These are phyloP conservation scores for Apiotrichum siamense DNA, from an alignment of 1,284 basidiomycete genomes.

Conservation along the genomic window DNA sequence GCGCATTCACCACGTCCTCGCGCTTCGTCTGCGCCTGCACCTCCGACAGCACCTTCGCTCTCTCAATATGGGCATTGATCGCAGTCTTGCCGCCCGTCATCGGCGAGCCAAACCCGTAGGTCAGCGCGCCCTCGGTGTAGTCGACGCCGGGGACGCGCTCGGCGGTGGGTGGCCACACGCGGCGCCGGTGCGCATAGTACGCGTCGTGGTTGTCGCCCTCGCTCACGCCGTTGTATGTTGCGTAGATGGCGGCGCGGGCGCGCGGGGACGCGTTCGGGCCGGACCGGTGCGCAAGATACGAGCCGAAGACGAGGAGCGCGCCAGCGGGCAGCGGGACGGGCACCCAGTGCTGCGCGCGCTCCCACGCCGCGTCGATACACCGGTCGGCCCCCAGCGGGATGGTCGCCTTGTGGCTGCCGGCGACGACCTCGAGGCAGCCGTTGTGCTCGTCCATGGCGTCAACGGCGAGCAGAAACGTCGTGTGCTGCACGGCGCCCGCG, in stretches of 20 bases:
- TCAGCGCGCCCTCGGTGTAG: slow-evolving; percentile 32
- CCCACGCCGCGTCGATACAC: slow-evolving; percentile 34
- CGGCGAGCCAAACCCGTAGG: slow-evolving; percentile 22
- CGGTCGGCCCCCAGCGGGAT: slow-evolving; percentile 29
- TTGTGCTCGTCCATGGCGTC: slow-evolving; percentile 34
- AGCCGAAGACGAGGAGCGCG: slow-evolving; percentile 34
- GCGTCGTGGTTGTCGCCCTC: slow-evolving; percentile 37
- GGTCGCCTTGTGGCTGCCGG: slow-evolving; percentile 25
- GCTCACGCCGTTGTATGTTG: slow-evolving; percentile 33
- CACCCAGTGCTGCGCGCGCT: slow-evolving; percentile 27
- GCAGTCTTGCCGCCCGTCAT: slow-evolving; percentile 23
- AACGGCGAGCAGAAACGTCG: slow-evolving; percentile 36
- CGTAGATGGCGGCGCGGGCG: slow-evolving; percentile 36
- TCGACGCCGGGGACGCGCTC: slow-evolving; percentile 32
- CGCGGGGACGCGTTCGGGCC: slow-evolving; percentile 30
- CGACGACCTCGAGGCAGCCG: slow-evolving; percentile 39
- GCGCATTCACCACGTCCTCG: slow-evolving; percentile 8
- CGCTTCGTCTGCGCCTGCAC: too few relatives aligned
- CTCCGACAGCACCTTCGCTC: too few relatives aligned
- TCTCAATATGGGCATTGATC: slow-evolving; percentile 15
- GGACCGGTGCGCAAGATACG: slow-evolving; percentile 38
- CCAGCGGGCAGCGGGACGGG: slow-evolving; percentile 36
- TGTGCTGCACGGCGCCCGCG: slow-evolving; percentile 24
- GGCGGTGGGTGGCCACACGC: slow-evolving; percentile 33
- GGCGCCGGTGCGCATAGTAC: slow-evolving; percentile 36